Evolutionary conservation across 768 basidiomycete species (phyloP).

Genomic region (Cubamyces lactineus): DNA sequence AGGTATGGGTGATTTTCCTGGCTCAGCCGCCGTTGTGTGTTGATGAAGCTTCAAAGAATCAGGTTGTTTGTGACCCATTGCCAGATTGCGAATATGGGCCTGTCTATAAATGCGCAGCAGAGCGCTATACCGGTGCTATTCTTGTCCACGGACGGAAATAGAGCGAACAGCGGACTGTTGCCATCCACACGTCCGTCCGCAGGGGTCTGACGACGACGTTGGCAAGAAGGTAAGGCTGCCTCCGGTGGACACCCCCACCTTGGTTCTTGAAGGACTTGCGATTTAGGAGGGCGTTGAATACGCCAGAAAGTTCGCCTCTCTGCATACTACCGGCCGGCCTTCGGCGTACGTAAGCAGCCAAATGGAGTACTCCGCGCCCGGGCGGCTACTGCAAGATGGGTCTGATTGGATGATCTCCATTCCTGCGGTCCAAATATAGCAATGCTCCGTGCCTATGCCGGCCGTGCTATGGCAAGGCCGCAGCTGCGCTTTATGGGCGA

Average conservation of each 20-base stretch:
- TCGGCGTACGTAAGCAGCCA: slow-evolving; percentile 11
- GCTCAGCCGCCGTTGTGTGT: too few relatives aligned
- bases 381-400: too few relatives aligned
- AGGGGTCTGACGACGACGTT: too few relatives aligned
- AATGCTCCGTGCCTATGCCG: background rate
- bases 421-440: background rate
- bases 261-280: background rate
- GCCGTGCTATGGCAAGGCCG: background rate
- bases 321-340: background rate
- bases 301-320: slow-evolving; percentile 4
- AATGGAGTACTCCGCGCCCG: background rate
- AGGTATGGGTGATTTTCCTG: too few relatives aligned
- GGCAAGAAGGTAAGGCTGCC: too few relatives aligned
- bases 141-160: background rate
- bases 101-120: background rate
- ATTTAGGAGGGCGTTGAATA: background rate
- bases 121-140: background rate
- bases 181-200: background rate
- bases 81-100: too few relatives aligned
- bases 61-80: too few relatives aligned
- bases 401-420: background rate
- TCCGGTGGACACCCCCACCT: background rate
- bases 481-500: slow-evolving; percentile 5
- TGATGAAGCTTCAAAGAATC: too few relatives aligned
- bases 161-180: background rate